Conservation (phyloP, 176 grass and related monocot species). For the Triticum timopheevii region DNA sequence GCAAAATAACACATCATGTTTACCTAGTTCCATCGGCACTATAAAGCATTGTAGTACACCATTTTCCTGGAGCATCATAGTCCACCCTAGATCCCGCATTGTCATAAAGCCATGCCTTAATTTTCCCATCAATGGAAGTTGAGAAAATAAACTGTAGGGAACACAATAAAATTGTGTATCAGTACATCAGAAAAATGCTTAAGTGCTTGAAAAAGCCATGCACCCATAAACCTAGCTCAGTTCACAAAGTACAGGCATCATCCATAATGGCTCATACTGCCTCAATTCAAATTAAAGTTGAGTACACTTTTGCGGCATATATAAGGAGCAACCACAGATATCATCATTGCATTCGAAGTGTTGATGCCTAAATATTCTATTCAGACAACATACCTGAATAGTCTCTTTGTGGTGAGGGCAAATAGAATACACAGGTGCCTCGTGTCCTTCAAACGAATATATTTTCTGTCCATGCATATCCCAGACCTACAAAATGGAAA, state of each 20-base stretch:
- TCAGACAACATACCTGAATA: conserved; percentile 67
- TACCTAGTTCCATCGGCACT: conserved; percentile 95
- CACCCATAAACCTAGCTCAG: background rate
- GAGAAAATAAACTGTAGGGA: conserved; percentile 90
- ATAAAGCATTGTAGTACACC: conserved; percentile 97
- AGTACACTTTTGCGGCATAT: background rate
- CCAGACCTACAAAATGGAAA: conserved; percentile 72
- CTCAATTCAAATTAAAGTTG: conserved; percentile 8
- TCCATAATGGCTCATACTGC: background rate
- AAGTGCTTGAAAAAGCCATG: background rate
- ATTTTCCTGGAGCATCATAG: conserved; percentile 91
- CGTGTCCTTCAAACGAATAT: conserved; percentile 87
- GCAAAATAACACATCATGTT: conserved; percentile 7
- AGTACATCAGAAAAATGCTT: background rate
- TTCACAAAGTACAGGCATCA: conserved; percentile 12
- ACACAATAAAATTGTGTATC: conserved; percentile 22
- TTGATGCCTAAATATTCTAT: background rate
- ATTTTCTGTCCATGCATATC: conserved; percentile 73
- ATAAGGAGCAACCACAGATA: conserved; percentile 27
- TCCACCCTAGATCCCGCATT: conserved; percentile 89
- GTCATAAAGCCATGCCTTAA: conserved; percentile 99
- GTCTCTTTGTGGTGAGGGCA: conserved; percentile 93
- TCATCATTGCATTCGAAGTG: background rate
- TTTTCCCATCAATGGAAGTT: conserved; percentile 93
- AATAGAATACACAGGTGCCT: conserved; percentile 92